phyloP scores from a whole-genome alignment of 805 yeast species.

The Metschnikowia noctiluminum region DNA sequence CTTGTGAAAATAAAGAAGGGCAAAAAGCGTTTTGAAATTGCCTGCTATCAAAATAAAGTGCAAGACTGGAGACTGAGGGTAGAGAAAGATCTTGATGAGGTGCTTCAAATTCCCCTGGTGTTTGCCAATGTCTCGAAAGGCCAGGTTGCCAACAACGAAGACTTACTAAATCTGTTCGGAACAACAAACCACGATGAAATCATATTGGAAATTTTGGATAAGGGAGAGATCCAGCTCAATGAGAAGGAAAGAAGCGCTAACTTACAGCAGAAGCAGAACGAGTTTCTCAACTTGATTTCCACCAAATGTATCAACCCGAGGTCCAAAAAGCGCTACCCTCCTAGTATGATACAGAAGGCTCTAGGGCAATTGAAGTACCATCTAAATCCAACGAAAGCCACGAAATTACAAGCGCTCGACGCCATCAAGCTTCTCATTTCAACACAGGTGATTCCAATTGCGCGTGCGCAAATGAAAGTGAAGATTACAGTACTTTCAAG shows the following conservation, averaged over 20 bases:
- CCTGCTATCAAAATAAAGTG: conserved; percentile 95
- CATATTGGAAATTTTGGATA: conserved; percentile 74
- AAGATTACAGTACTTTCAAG: conserved; percentile 57
- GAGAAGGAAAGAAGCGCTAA: conserved; percentile 87
- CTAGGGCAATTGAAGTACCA: conserved; percentile 76
- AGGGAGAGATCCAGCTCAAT: conserved; percentile 92
- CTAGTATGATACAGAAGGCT: conserved; percentile 89
- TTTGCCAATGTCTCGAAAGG: conserved; percentile 93
- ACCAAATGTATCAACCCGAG: conserved; percentile 90
- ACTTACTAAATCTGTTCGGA: conserved; percentile 68
- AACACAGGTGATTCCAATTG: conserved; percentile 86
- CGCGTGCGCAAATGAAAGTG: conserved; percentile 90
- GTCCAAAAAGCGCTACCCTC: conserved; percentile 87
- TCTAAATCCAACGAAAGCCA: conserved; percentile 65
- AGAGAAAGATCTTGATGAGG: conserved; percentile 94
- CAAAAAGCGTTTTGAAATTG: conserved; percentile 88
- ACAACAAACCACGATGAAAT: conserved; percentile 72
- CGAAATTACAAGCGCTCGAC: conserved; percentile 87
- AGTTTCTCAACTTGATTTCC: conserved; percentile 76
- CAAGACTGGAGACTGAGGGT: conserved; percentile 89
- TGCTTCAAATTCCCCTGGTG: conserved; percentile 92
- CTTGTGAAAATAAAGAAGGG: conserved; percentile 88
- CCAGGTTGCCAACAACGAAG: conserved; percentile 85
- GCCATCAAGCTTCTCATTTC: conserved; percentile 77
- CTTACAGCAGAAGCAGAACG: conserved; percentile 70